Evolutionary conservation across 805 yeast species (phyloP).

Genomic region (Jamesozyma gamospora): DNA sequence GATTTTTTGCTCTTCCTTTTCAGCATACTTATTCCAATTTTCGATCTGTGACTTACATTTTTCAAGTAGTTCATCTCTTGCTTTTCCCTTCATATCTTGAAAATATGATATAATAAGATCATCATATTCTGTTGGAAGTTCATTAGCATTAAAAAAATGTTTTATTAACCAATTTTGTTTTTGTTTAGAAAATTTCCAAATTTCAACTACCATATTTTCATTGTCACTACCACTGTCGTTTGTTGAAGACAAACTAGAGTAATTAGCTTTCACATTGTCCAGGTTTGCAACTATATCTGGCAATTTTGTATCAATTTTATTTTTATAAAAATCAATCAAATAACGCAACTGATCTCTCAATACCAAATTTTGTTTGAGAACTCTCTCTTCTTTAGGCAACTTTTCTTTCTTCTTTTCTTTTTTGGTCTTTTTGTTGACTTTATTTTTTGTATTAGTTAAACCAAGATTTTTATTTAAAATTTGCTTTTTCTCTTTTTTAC

Average conservation of each 20-base stretch:
- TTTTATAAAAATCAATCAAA: slow-evolving; percentile 25
- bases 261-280: slow-evolving; percentile 19
- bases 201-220: slow-evolving; percentile 15
- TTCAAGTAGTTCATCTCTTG: slow-evolving; percentile 14
- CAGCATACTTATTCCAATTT: slow-evolving; percentile 21
- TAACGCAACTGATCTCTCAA: slow-evolving; percentile 29
- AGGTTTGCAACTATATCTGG: slow-evolving; percentile 16
- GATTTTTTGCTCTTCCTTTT: slow-evolving; percentile 17
- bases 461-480: slow-evolving; percentile 14
- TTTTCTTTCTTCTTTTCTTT: slow-evolving; percentile 22
- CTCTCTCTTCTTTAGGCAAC: slow-evolving; percentile 21
- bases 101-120: slow-evolving; percentile 23
- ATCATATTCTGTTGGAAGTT: slow-evolving; percentile 23
- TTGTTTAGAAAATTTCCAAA: slow-evolving; percentile 31
- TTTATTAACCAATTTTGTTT: slow-evolving; percentile 31
- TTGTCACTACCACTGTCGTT: slow-evolving; percentile 5
- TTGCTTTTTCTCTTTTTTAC: slow-evolving; percentile 24
- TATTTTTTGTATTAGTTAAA: slow-evolving; percentile 7
- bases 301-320: slow-evolving; percentile 16
- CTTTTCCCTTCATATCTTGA: slow-evolving; percentile 18
- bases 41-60: slow-evolving; percentile 14
- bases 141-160: slow-evolving; percentile 21
- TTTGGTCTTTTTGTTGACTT: slow-evolving; percentile 10
- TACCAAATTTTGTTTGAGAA: slow-evolving; percentile 16
- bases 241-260: slow-evolving; percentile 5